Evolutionary conservation across 1,284 basidiomycete species (phyloP).

Genomic region (Tilletia horrida): DNA sequence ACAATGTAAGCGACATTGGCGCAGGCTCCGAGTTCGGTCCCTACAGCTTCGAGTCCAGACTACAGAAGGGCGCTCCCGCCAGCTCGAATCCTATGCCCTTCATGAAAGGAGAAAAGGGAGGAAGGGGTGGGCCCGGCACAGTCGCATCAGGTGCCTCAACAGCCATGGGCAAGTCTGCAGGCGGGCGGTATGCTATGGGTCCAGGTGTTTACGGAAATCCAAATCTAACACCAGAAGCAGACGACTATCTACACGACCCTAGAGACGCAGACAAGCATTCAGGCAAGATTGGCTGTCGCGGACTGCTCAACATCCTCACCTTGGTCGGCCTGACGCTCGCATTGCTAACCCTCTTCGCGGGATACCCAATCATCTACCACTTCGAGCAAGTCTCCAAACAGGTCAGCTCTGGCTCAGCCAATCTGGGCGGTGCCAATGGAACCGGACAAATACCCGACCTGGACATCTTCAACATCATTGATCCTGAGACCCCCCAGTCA

Average conservation of each 20-base stretch:
- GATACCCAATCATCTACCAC: conserved; percentile 49
- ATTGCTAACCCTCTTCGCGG: conserved; percentile 50
- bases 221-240: conserved; percentile 24
- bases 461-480: conserved; percentile 28
- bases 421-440: conserved; percentile 53
- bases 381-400: conserved; percentile 31
- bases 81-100: conserved; percentile 7
- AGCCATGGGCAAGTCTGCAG: background rate
- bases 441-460: conserved; percentile 27
- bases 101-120: background rate
- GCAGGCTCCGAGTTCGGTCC: conserved; percentile 4
- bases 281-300: conserved; percentile 38
- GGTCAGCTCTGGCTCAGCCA: conserved; percentile 25
- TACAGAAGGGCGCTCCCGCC: conserved; percentile 13
- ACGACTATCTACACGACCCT: conserved; percentile 34
- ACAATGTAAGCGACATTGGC: conserved; percentile 5
- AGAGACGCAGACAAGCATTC: conserved; percentile 38
- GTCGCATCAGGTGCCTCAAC: background rate
- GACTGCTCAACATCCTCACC: conserved; percentile 42
- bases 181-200: conserved; percentile 12
- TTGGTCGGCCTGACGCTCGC: conserved; percentile 37
- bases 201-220: background rate
- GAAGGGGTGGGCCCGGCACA: background rate
- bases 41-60: conserved; percentile 5
- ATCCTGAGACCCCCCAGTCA: conserved; percentile 35